phyloP scores from a whole-genome alignment of 495 filamentous ascomycete species.

The Tuber microsphaerosporum region DNA sequence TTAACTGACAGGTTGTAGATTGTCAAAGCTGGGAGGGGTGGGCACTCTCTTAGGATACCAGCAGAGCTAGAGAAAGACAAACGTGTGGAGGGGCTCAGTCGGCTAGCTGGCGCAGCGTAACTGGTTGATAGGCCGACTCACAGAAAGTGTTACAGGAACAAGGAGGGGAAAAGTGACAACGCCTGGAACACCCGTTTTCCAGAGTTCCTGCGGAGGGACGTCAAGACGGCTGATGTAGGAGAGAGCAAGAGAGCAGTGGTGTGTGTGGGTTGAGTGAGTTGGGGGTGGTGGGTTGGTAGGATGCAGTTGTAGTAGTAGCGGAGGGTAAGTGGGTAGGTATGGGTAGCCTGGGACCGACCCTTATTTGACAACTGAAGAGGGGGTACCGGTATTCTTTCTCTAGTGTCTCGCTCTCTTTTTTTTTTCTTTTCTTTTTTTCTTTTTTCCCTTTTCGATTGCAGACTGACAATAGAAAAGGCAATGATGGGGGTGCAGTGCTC shows the following conservation, averaged over 20 bases:
- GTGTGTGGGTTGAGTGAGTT: background rate
- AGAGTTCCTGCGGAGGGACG: conserved; percentile 25
- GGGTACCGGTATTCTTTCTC: background rate
- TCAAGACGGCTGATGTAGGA: conserved; percentile 28
- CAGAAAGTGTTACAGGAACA: conserved; percentile 22
- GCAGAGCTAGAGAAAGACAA: conserved; percentile 25
- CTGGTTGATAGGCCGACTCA: conserved; percentile 21
- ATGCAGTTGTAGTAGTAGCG: background rate
- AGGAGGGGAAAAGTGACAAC: background rate
- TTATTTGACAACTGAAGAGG: conserved; percentile 26
- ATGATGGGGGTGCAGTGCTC: background rate
- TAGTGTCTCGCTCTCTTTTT: no score
- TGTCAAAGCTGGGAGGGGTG: conserved; percentile 32
- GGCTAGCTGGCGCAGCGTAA: conserved; percentile 34
- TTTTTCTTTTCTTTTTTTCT: no score
- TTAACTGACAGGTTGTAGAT: conserved; percentile 39
- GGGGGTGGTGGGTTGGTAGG: background rate
- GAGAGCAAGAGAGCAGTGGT: background rate
- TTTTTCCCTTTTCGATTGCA: background rate
- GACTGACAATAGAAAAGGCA: background rate
- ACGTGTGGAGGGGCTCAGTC: conserved; percentile 28
- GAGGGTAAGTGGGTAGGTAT: background rate
- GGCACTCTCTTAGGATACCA: conserved; percentile 23
- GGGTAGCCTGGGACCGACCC: conserved; percentile 6
- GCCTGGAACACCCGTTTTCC: conserved; percentile 22